Evolutionary conservation across 1,284 basidiomycete genomes (phyloP).

Genomic region (Vanrija pseudolonga): DNA sequence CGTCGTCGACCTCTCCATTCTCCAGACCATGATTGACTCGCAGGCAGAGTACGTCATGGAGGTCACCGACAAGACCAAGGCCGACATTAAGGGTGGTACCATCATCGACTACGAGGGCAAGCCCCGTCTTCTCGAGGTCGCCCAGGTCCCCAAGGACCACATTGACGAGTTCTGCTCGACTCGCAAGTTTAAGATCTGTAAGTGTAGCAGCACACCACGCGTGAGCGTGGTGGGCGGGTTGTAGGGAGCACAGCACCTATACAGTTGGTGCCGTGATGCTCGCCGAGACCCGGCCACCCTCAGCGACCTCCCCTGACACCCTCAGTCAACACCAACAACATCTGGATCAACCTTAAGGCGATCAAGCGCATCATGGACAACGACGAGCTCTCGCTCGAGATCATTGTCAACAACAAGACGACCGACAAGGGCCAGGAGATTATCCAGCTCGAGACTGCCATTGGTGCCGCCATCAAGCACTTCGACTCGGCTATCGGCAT

Average conservation of each 20-base stretch:
- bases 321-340: constrained; percentile 73
- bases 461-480: constrained; percentile 86
- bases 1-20: constrained; percentile 65
- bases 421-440: constrained; percentile 84
- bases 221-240: neutral
- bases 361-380: constrained; percentile 92
- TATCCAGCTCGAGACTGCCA: constrained; percentile 87
- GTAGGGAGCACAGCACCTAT: too few relatives aligned
- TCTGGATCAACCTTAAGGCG: constrained; percentile 78
- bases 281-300: constrained; percentile 2
- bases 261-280: too few relatives aligned
- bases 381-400: constrained; percentile 78
- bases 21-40: constrained; percentile 82
- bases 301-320: constrained; percentile 3
- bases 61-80: constrained; percentile 99
- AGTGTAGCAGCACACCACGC: too few relatives aligned
- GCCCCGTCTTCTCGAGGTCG: constrained; percentile 93
- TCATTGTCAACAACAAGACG: constrained; percentile 84
- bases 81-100: constrained; percentile 99
- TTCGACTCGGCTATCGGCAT: constrained; percentile 77
- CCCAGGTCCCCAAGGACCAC: constrained; percentile 96
- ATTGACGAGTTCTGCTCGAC: constrained; percentile 94
- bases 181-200: constrained; percentile 68
- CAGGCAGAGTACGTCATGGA: constrained; percentile 95
- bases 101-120: constrained; percentile 94